A percentile compares a stretch with the other conserved stretches of the same genome.
Conservation (phyloP, 1,284 basidiomycete genomes). For the Abortiporus biennis region DNA sequence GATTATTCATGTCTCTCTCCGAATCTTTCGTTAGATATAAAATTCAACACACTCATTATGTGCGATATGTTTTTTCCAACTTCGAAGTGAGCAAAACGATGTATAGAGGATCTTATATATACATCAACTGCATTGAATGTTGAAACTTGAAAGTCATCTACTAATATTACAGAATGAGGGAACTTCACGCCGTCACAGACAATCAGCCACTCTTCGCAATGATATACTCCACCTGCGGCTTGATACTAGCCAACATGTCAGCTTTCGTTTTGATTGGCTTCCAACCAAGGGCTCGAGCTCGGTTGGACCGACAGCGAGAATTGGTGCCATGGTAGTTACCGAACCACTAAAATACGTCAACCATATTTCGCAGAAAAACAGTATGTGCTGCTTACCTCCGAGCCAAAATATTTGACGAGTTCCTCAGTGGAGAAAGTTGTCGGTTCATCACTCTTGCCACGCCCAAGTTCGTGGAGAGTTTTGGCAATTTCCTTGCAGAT, state of each 20-base stretch:
- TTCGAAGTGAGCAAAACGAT: too few relatives aligned
- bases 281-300: slow-evolving; percentile 35
- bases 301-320: slow-evolving; percentile 33
- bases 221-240: slow-evolving; percentile 24
- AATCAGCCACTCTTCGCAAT: too few relatives aligned
- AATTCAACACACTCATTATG: too few relatives aligned
- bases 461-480: slow-evolving; percentile 25
- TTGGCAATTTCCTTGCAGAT: slow-evolving; percentile 32
- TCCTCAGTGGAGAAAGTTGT: slow-evolving; percentile 28
- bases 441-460: slow-evolving; percentile 22
- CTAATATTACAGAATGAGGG: too few relatives aligned
- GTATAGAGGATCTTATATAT: too few relatives aligned
- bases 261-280: slow-evolving; percentile 25
- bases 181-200: too few relatives aligned
- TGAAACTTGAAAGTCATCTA: too few relatives aligned
- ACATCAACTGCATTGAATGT: too few relatives aligned
- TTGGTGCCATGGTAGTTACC: slow-evolving; percentile 32
- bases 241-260: slow-evolving; percentile 29
- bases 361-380: background rate
- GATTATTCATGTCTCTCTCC: too few relatives aligned
- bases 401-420: slow-evolving; percentile 22
- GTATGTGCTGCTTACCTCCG: slow-evolving; percentile 9
- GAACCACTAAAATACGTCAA: slow-evolving; percentile 6
- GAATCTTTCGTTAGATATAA: too few relatives aligned
- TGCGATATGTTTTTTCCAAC: too few relatives aligned